Percentiles rank a stretch among this genome's conserved stretches.
phyloP scores from a whole-genome alignment of 2,329 filamentous ascomycete species.

The Thermomyces lanuginosus region DNA sequence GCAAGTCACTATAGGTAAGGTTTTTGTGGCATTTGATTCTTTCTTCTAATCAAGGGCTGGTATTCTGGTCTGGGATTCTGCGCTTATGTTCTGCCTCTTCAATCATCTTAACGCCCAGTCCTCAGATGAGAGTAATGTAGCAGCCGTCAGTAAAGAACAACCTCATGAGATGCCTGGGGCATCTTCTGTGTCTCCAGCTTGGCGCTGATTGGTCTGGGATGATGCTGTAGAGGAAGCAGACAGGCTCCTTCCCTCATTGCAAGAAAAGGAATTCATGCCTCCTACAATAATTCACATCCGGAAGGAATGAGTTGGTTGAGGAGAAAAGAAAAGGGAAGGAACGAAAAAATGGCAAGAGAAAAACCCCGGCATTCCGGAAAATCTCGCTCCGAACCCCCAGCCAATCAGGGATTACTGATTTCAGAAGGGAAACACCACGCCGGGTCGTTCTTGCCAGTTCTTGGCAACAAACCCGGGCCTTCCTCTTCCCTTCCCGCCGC shows the following conservation, averaged over 20 bases:
- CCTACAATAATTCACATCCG: slow-evolving; percentile 53
- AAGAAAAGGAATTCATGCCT: slow-evolving; percentile 25
- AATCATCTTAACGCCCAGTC: too few species aligned
- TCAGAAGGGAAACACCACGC: slow-evolving; percentile 15
- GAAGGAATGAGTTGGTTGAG: slow-evolving; percentile 38
- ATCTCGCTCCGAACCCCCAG: slow-evolving; percentile 16
- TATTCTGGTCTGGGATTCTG: too few species aligned
- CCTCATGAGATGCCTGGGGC: slow-evolving; percentile 32
- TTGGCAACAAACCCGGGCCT: slow-evolving; percentile 3
- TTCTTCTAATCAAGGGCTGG: too few species aligned
- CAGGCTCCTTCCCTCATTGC: slow-evolving; percentile 16
- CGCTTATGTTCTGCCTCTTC: too few species aligned
- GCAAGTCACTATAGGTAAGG: too few species aligned
- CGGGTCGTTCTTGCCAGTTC: slow-evolving; percentile 11
- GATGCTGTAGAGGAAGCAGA: slow-evolving; percentile 46
- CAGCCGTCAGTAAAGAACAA: slow-evolving; percentile 52
- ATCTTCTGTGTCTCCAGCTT: slow-evolving; percentile 50
- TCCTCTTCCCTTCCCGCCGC: slow-evolving; percentile 13
- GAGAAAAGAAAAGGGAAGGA: slow-evolving; percentile 19
- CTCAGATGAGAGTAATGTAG: too few species aligned
- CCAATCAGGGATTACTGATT: slow-evolving; percentile 26
- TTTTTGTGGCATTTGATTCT: too few species aligned
- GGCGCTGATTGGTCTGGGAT: slow-evolving; percentile 43
- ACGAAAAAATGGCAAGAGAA: slow-evolving; percentile 11
- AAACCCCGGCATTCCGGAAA: slow-evolving; percentile 12